A percentile compares a stretch with the other conserved stretches of the same genome.
These are phyloP conservation scores for Monilinia laxa DNA, from an alignment of 2,329 filamentous ascomycete genomes.

Conservation along the genomic window DNA sequence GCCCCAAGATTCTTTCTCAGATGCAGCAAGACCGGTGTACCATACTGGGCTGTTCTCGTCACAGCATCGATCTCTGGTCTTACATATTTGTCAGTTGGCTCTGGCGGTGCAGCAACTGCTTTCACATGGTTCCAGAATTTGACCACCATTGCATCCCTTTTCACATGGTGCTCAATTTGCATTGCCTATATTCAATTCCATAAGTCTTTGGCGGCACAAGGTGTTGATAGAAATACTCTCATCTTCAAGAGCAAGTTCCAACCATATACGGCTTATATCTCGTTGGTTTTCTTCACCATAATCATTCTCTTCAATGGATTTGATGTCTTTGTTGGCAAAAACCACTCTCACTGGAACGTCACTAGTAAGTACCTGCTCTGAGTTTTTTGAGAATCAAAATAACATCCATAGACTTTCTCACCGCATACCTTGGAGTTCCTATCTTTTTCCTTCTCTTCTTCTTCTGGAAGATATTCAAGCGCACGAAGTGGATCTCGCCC, in stretches of 20 bases:
- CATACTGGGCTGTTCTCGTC: constrained; percentile 65
- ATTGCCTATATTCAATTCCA: constrained; percentile 72
- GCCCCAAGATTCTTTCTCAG: constrained; percentile 59
- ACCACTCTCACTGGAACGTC: constrained; percentile 58
- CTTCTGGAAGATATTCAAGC: constrained; percentile 69
- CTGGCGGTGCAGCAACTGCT: constrained; percentile 48
- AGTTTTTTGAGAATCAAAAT: constrained; percentile 43
- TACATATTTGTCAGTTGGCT: constrained; percentile 66
- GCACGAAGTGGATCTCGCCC: constrained; percentile 49
- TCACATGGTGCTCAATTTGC: constrained; percentile 70
- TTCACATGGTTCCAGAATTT: constrained; percentile 51
- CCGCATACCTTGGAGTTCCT: constrained; percentile 71
- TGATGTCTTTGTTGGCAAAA: constrained; percentile 67
- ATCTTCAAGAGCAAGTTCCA: constrained; percentile 69
- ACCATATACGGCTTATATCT: constrained; percentile 69
- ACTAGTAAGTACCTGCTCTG: constrained; percentile 44
- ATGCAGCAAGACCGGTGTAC: constrained; percentile 66
- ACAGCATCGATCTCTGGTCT: constrained; percentile 69
- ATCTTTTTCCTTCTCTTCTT: constrained; percentile 68
- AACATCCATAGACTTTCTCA: constrained; percentile 70
- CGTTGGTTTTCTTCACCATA: constrained; percentile 59
- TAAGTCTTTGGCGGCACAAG: constrained; percentile 67
- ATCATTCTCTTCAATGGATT: constrained; percentile 79
- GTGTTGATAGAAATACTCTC: constrained; percentile 63
- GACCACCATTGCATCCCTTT: constrained; percentile 71